Conservation (phyloP, 2,329 filamentous ascomycete species). For the Trichoderma lentiforme region DNA sequence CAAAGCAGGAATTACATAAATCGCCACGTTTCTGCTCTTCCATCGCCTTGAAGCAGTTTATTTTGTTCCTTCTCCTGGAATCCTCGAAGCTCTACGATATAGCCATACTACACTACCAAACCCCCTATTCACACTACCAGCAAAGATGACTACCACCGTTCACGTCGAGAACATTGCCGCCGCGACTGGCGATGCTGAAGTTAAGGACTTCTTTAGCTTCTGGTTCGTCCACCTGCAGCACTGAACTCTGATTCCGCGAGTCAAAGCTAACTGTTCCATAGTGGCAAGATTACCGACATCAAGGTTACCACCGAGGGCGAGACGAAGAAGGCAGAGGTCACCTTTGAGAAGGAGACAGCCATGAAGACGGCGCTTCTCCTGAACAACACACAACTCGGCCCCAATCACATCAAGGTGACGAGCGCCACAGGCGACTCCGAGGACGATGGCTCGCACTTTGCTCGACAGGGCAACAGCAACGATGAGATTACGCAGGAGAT, state of each 20-base stretch:
- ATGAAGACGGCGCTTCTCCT: slow-evolving; percentile 95
- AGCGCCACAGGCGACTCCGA: slow-evolving; percentile 63
- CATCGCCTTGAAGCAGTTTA: background rate
- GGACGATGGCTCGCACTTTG: slow-evolving; percentile 56
- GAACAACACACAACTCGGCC: slow-evolving; percentile 91
- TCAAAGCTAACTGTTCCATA: slow-evolving; percentile 36
- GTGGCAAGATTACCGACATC: slow-evolving; percentile 86
- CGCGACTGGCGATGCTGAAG: slow-evolving; percentile 82
- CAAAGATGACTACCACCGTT: slow-evolving; percentile 52
- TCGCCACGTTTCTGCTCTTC: background rate
- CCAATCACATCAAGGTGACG: slow-evolving; percentile 75
- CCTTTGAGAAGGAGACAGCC: slow-evolving; percentile 94
- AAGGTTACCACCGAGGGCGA: slow-evolving; percentile 68
- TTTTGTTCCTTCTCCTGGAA: slow-evolving; percentile 5
- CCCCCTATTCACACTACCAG: background rate
- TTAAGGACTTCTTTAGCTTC: slow-evolving; percentile 97
- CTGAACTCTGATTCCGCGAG: background rate
- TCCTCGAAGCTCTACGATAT: background rate
- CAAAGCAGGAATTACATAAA: slow-evolving; percentile 7
- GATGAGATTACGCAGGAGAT: slow-evolving; percentile 88
- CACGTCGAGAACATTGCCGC: slow-evolving; percentile 85
- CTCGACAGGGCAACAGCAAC: slow-evolving; percentile 54
- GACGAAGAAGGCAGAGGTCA: slow-evolving; percentile 82
- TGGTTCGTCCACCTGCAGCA: slow-evolving; percentile 52
- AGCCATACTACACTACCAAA: background rate